Conservation (phyloP, 2,329 filamentous ascomycete genomes). For the Fusarium sp. region DNA sequence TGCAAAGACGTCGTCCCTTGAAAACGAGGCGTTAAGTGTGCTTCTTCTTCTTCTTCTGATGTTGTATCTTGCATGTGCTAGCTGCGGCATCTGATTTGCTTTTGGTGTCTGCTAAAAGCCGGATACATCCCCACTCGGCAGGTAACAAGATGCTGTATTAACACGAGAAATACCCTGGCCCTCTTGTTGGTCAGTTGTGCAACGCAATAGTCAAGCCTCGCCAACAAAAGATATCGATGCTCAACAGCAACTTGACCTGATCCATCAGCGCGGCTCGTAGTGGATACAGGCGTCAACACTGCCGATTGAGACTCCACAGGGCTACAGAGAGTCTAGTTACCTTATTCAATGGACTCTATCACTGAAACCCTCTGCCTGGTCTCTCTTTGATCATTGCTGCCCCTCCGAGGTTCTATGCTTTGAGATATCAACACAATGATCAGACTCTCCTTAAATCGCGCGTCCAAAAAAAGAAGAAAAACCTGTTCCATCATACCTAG, state of each 20-base stretch:
- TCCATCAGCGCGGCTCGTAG: constrained; percentile 29
- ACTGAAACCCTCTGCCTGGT: background rate
- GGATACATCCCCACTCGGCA: background rate
- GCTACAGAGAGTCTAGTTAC: background rate
- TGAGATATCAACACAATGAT: background rate
- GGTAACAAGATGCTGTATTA: background rate
- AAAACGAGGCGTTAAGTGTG: background rate
- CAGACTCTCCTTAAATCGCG: background rate
- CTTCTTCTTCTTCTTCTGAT: background rate
- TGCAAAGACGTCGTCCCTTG: background rate
- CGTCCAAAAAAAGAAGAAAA: background rate
- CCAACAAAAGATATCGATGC: background rate
- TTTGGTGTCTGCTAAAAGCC: background rate
- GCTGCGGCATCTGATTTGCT: background rate
- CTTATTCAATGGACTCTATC: background rate
- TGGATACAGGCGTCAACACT: constrained; percentile 28
- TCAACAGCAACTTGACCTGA: background rate
- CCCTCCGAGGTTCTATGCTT: background rate
- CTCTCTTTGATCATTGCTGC: no score
- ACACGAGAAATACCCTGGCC: background rate
- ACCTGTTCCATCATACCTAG: background rate
- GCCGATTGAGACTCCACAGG: constrained; percentile 4
- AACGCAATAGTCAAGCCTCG: background rate
- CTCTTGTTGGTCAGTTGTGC: background rate
- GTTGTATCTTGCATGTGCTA: background rate